Evolutionary conservation across 176 grass and related monocot genomes (phyloP).

Genomic region (Oryza meyeriana): DNA sequence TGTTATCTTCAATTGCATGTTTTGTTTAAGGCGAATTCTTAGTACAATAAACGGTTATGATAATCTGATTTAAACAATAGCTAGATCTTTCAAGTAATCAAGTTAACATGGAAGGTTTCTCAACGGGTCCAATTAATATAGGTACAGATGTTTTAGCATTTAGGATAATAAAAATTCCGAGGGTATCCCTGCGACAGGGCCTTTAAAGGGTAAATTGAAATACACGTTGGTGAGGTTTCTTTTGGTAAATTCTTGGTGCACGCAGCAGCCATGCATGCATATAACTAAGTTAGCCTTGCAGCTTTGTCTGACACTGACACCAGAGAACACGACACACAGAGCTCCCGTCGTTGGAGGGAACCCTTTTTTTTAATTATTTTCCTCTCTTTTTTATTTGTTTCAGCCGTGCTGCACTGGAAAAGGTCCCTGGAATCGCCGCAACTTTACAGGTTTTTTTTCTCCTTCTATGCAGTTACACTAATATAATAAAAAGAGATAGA

Average conservation of each 20-base stretch:
- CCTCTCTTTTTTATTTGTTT: neutral
- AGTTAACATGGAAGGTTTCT: no score
- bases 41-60: no score
- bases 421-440: slow-evolving; percentile 31
- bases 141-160: no score
- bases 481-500: neutral
- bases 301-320: slow-evolving; percentile 40
- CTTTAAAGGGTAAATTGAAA: slow-evolving; percentile 14
- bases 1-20: no score
- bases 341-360: slow-evolving; percentile 25
- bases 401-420: slow-evolving; percentile 34
- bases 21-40: no score
- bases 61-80: no score
- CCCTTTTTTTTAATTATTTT: neutral
- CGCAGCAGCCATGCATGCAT: slow-evolving; percentile 33
- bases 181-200: neutral
- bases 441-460: neutral
- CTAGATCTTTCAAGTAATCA: no score
- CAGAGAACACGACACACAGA: slow-evolving; percentile 37
- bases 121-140: no score
- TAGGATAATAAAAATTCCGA: neutral
- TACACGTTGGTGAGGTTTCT: neutral
- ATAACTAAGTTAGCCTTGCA: slow-evolving; percentile 24
- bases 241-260: slow-evolving; percentile 35
- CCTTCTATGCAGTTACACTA: neutral